Percentiles rank a stretch among this genome's conserved stretches.
phyloP scores from a whole-genome alignment of 495 filamentous ascomycete species.

The Pyrenula aspistea region DNA sequence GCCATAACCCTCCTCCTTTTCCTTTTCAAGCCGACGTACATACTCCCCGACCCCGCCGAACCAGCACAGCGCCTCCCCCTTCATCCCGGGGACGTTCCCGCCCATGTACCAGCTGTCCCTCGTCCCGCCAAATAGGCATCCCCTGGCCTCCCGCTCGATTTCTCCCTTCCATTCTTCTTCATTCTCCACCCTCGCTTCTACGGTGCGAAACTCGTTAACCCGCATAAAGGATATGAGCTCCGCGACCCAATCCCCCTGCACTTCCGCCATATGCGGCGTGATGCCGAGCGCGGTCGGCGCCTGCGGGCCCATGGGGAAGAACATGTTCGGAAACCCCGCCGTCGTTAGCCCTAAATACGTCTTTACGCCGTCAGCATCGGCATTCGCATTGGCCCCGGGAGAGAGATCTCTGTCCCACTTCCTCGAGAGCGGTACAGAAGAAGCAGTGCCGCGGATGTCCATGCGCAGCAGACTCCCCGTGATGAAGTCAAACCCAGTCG shows the following conservation, averaged over 20 bases:
- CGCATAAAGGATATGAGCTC: constrained; percentile 29
- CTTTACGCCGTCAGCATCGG: constrained; percentile 15
- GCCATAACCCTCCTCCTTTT: constrained; percentile 4
- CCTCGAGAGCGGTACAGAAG: constrained; percentile 21
- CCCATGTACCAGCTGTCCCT: constrained; percentile 22
- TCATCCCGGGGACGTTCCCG: constrained; percentile 31
- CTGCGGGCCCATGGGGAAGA: constrained; percentile 37
- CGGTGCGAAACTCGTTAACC: constrained; percentile 16
- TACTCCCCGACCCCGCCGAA: constrained; percentile 24
- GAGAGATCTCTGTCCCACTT: constrained; percentile 25
- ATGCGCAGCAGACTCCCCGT: constrained; percentile 36
- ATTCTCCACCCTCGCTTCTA: constrained; percentile 26
- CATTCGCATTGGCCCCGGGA: background rate
- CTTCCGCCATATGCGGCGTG: constrained; percentile 36
- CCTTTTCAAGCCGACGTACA: constrained; percentile 2
- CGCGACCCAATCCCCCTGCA: constrained; percentile 41
- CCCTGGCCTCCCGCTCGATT: constrained; percentile 13
- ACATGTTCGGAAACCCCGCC: constrained; percentile 39
- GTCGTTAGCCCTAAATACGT: constrained; percentile 38
- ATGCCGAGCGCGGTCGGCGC: constrained; percentile 37
- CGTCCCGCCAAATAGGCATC: constrained; percentile 13
- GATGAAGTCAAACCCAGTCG: constrained; percentile 42
- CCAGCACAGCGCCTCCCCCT: constrained; percentile 24
- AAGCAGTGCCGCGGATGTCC: constrained; percentile 25
- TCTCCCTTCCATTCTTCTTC: constrained; percentile 25